These are phyloP conservation scores for Boletus rex-veris DNA, from an alignment of 768 basidiomycete genomes.

Conservation along the genomic window DNA sequence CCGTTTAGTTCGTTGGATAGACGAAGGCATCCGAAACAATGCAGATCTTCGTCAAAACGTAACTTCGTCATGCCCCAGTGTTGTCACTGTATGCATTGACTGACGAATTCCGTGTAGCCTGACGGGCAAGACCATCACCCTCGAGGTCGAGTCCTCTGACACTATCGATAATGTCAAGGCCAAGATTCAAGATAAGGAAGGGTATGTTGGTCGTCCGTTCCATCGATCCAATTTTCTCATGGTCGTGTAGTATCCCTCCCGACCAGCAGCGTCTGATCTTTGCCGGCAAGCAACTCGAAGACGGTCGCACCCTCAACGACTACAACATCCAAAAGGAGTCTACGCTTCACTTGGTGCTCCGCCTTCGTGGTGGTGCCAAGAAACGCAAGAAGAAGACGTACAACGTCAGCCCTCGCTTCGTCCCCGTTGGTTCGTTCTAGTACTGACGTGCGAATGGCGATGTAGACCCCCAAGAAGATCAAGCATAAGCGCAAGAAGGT, in stretches of 20 bases:
- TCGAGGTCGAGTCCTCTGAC: constrained; percentile 96
- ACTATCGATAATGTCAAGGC: constrained; percentile 98
- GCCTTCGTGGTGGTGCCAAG: constrained; percentile 98
- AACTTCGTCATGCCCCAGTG: constrained; percentile 28
- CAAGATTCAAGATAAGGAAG: constrained; percentile 97
- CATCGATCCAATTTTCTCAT: not conserved
- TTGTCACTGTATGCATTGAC: constrained; percentile 3
- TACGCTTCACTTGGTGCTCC: constrained; percentile 94
- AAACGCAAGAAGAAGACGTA: constrained; percentile 99
- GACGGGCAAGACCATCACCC: constrained; percentile 98
- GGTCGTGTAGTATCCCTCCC: constrained; percentile 64
- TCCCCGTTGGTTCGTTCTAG: not conserved
- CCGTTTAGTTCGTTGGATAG: constrained; percentile 86
- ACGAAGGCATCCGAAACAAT: constrained; percentile 74
- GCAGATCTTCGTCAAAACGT: constrained; percentile 99
- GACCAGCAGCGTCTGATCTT: constrained; percentile 99
- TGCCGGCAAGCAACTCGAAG: constrained; percentile 98
- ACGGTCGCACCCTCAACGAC: constrained; percentile 92
- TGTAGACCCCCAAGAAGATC: constrained; percentile 95
- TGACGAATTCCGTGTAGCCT: constrained; percentile 53
- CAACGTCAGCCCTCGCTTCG: constrained; percentile 61
- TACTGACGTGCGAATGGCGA: constrained; percentile 1
- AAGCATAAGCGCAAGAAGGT: constrained; percentile 99
- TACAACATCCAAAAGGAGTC: constrained; percentile 99
- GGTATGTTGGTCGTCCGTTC: constrained; percentile 43